Base-by-base conservation (phyloP, 805 yeast genomes). In the Saturnispora halmiae region DNA sequence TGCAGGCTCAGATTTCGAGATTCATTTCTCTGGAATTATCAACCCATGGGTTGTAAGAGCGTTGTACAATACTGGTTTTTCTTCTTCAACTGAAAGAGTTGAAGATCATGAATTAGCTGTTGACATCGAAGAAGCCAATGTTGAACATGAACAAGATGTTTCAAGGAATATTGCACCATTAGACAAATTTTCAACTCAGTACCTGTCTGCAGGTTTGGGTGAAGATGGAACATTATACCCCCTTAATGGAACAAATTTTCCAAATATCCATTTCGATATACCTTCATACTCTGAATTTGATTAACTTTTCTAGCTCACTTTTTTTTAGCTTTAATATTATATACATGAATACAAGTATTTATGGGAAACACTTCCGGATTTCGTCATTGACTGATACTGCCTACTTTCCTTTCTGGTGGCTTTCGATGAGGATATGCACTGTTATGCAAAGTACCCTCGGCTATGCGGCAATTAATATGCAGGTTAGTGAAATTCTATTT, bases 41-140 rank as follows among this genome's bases (percentile, higher is more conserved):
- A 78, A 82, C 42, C 88, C 90, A 8, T 88, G 96, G 96, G 75
- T 83, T 41, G 77, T 84, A 53, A 73, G 90, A 54, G 82, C 81
- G 4, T 70, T 88, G 49, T 56, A 81, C 33, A 73, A 76, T 50
- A 78, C 79, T 43, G 94, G 94, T 1, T 86, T 86, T 63, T 94
- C 36, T 4, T 45, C 38, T 28, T 27, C 13, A 6, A 29, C n/a
- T 10, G 43, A 38, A 11, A 40, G 31, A 19, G 42, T 26, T 22
- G 46, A 42, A 27, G 38, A 43, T 21, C 46, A 48, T 20, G 47
- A 33, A 27, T 38, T 44, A 16, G 51, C 34, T 28, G 43, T 35
- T 41, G 44, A 41, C n/a, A 33, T 41, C 28, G 41, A 41, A 27
- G 41, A 41, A 33, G 31, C 35, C 6, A 34, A 31, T 15, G 28